Base-by-base conservation (phyloP, 495 filamentous ascomycete species). In the Achaetomiella virescens region DNA sequence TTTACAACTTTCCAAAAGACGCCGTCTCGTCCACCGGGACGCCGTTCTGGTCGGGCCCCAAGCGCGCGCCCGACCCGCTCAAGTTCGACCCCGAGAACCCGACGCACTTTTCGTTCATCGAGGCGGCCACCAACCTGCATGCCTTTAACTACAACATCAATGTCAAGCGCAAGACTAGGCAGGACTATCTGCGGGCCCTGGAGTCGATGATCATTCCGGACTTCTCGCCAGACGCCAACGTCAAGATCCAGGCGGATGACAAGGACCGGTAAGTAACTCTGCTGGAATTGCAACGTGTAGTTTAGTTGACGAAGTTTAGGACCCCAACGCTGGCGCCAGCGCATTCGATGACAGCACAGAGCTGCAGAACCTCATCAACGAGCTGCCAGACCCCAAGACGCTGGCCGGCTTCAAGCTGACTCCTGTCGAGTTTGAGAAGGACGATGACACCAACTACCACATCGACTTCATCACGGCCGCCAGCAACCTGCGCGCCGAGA, bases 391-490 rank as follows among this genome's bases (percentile, higher is more conserved):
- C 2, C 84, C 92, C 31, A 91, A 87, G 61, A 78, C 83, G 11
- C 74, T 97, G 29, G 84, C 87, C 29, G 90, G 90, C 12, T 95
- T 92, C 78, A 89, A 89, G 66, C 77, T 99, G 42, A 81, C 81
- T 40, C 88, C 91, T 1, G 95, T 97, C 12, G 95, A 99, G 67
- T 99, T 99, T 63, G 95, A 99, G 76, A 99, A 99, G 78, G 95
- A 99, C 63, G 93, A 99, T 60, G 95, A 97, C 72, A 90, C 86
- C 46, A 99, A 99, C 73, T 80, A 91, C 69, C 95, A 99, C 75
- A 99, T 99, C 69, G 93, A 97, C 74, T 97, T 99, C 77, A 99
- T 99, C 70, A 91, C 95, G 8, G 90, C 90, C 1, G 90, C 91
- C 52, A 96, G 90, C 77, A 99, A 99, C 71, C 79, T 97, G 31